Percentiles rank a stretch among this genome's conserved stretches.
Evolutionary conservation across 208 protist genomes (phyloP).

Genomic region (Leishmania gerbilli): DNA sequence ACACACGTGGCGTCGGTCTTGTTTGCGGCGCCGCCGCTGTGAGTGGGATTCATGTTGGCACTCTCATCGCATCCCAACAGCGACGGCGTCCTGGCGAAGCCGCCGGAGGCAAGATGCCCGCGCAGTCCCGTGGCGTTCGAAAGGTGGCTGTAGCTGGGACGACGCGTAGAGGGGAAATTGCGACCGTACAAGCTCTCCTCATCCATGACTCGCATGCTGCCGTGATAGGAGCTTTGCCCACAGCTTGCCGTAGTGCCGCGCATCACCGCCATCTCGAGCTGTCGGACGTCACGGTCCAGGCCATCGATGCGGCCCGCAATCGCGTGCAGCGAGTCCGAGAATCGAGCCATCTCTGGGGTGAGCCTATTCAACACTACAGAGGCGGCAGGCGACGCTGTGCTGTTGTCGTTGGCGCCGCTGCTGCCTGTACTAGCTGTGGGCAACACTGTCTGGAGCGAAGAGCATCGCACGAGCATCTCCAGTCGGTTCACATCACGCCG

Average conservation of each 20-base stretch:
- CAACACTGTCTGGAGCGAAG: constrained; percentile 2
- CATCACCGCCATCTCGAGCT: constrained; percentile 27
- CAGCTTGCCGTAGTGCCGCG: neutral
- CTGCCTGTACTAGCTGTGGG: neutral
- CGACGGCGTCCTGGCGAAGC: neutral
- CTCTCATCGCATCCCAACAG: neutral
- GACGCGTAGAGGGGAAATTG: constrained; percentile 19
- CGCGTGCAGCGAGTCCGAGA: constrained; percentile 44
- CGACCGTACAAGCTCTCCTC: constrained; percentile 16
- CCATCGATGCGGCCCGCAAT: constrained; percentile 35
- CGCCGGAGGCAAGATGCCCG: neutral
- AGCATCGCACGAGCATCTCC: constrained; percentile 67
- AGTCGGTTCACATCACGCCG: constrained; percentile 76
- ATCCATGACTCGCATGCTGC: neutral
- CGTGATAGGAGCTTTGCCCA: neutral
- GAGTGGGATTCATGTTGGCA: neutral
- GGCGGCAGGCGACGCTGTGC: neutral
- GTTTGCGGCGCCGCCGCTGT: neutral
- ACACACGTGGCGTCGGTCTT: neutral
- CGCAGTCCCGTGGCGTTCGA: neutral
- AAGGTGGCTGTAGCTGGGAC: neutral
- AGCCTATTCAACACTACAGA: constrained; percentile 8
- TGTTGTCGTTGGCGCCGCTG: neutral
- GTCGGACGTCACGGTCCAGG: constrained; percentile 42
- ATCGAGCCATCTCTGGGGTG: constrained; percentile 32